Percentiles rank a stretch among this genome's conserved stretches.
These are phyloP conservation scores for Hanseniaspora hatyaiensis DNA, from an alignment of 805 yeast species.

Conservation along the genomic window DNA sequence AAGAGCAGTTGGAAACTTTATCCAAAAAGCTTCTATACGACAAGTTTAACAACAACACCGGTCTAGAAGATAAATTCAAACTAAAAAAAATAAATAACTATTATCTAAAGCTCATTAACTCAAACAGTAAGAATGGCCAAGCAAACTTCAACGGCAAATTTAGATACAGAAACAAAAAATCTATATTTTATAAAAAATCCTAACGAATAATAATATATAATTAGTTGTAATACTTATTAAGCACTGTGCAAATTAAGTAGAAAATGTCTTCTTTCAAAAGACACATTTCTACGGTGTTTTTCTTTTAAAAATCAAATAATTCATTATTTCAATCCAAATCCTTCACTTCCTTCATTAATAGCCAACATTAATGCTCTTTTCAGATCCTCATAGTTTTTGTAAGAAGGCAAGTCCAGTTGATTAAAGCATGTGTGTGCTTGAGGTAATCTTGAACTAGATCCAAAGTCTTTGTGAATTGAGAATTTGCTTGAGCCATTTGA, in stretches of 20 bases:
- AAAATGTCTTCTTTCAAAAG: not conserved
- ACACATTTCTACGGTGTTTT: not conserved
- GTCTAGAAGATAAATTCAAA: not conserved
- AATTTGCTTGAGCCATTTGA: slow-evolving; percentile 77
- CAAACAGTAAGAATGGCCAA: not conserved
- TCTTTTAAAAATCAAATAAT: slow-evolving; percentile 17
- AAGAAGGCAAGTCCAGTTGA: slow-evolving; percentile 86
- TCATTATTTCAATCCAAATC: slow-evolving; percentile 49
- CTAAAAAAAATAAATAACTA: not conserved
- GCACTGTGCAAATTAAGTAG: too few relatives aligned
- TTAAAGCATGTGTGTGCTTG: slow-evolving; percentile 95
- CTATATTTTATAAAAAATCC: slow-evolving; percentile 1
- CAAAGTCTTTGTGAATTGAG: slow-evolving; percentile 81
- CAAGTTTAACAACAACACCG: not conserved
- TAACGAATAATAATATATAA: too few relatives aligned
- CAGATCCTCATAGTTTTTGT: slow-evolving; percentile 75
- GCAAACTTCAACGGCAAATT: not conserved
- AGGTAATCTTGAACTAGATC: slow-evolving; percentile 75
- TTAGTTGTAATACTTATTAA: too few relatives aligned
- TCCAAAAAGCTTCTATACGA: not conserved
- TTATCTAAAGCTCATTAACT: not conserved
- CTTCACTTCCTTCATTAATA: slow-evolving; percentile 88
- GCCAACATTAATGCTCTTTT: slow-evolving; percentile 74
- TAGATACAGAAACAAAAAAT: not conserved
- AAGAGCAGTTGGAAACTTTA: not conserved